phyloP scores from a whole-genome alignment of 202 grass and related monocot genomes.

The Setaria italica region DNA sequence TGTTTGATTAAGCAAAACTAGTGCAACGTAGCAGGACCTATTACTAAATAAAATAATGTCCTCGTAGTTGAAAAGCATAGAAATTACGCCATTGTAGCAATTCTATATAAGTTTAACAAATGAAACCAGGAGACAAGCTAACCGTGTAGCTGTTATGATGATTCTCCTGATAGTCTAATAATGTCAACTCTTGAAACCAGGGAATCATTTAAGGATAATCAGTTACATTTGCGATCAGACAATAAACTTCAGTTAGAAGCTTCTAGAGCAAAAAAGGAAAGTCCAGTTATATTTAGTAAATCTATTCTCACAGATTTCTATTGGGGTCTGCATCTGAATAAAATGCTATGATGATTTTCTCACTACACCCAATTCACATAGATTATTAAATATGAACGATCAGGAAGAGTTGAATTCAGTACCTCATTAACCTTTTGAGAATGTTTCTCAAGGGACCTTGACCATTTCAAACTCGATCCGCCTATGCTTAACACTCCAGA shows the following conservation, averaged over 20 bases:
- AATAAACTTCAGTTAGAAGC: conserved; percentile 21
- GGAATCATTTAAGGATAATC: conserved; percentile 7
- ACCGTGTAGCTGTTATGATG: neutral
- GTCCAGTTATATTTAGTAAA: conserved; percentile 22
- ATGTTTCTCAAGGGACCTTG: conserved; percentile 79
- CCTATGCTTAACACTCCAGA: conserved; percentile 63
- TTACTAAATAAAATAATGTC: conserved; percentile 26
- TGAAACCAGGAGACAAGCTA: conserved; percentile 34
- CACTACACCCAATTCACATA: neutral
- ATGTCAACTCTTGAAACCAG: conserved; percentile 13
- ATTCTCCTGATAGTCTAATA: neutral
- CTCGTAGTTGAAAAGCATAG: neutral
- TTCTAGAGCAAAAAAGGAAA: conserved; percentile 10
- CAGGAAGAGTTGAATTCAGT: conserved; percentile 7
- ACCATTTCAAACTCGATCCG: conserved; percentile 92
- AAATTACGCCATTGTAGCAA: neutral
- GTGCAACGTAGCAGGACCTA: neutral
- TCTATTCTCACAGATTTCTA: conserved; percentile 2
- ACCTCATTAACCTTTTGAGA: conserved; percentile 82
- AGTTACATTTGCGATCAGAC: conserved; percentile 7
- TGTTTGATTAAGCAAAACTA: conserved; percentile 30
- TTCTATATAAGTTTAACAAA: conserved; percentile 3
- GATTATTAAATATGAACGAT: conserved; percentile 13
- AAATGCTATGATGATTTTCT: conserved; percentile 6
- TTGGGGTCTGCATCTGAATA: neutral